Percentiles rank a stretch among this genome's conserved stretches.
Evolutionary conservation across 371 early-diverging fungal genomes (phyloP).

Genomic region (Lichtheimia corymbifera): DNA sequence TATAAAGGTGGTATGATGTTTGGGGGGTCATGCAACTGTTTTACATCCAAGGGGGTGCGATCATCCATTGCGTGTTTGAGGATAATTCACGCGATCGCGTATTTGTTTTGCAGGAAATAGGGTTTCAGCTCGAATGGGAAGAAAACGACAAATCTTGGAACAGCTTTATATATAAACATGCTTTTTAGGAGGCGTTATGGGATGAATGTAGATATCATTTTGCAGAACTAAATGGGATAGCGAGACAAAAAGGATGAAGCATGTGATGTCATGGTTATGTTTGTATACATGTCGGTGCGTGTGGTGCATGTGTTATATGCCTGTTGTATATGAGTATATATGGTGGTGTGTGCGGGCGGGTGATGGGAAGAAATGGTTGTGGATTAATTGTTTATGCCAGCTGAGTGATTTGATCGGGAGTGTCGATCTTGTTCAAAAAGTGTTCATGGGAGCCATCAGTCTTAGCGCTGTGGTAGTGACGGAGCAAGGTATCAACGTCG

Average conservation of each 20-base stretch:
- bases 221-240: not conserved
- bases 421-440: slow-evolving; percentile 25
- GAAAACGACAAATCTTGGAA: no score
- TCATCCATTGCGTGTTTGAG: no score
- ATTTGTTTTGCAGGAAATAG: no score
- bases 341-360: not conserved
- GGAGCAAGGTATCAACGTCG: slow-evolving; percentile 37
- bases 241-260: no score
- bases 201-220: not conserved
- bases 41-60: no score
- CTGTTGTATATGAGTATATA: not conserved
- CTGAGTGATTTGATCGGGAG: slow-evolving; percentile 24
- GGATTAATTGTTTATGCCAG: slow-evolving; percentile 8
- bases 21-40: no score
- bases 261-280: no score
- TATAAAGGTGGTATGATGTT: no score
- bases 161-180: no score
- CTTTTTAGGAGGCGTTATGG: not conserved
- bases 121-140: no score
- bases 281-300: no score
- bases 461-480: slow-evolving; percentile 39
- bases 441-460: slow-evolving; percentile 21
- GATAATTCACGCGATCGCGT: no score
- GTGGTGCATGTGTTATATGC: not conserved
- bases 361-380: not conserved